Evolutionary conservation across 345 rosid genomes (phyloP), one percentile per base, ranked within the genome.

Genomic region (Crucihimalaya himalaica): DNA sequence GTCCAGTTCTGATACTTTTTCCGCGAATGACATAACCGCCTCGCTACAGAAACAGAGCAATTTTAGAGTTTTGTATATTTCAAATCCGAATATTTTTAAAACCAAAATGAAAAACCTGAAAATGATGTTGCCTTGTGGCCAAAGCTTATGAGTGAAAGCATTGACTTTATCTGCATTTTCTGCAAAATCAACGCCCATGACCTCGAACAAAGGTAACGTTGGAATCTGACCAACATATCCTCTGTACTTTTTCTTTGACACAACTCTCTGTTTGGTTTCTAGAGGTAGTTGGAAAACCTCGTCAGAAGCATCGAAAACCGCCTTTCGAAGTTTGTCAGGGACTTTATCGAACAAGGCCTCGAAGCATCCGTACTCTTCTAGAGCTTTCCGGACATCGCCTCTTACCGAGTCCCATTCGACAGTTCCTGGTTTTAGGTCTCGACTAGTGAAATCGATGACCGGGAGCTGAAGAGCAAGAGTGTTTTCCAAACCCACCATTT

Each of bases 1-100:
- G 57, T 85, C 84, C 34, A 89, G 20, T 74, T 83, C 83, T 2
- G 81, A 67, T 8, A 74, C 73, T 10, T 71, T 11, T 40, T 66
- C 77, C 0, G 80, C 16, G 62, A 59, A 81, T 13, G 72, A 57
- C 15, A 68, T 57, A 15, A 78, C 67, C 15, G 56, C 48, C 58
- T 80, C 45, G 28, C 88, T 83, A 66, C 47, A 51, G 0, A 59
- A 29, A 75, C 50, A 46, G 0, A 65, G 13, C 13, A 18, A 0
- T 6, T 8, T 40, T 9, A 52, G 63, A 20, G 51, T 19, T 53
- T 40, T 4, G 23, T 23, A n/a, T 34, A 37, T 48, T 50, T 25
- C 11, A 20, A 46, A 61, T 51, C 18, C 15, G 4, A 52, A 11
- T n/a, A 3, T 21, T 6, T 5, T 8, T 15, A 9, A 68, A 68